Percentiles rank a stretch among this genome's conserved stretches.
These are phyloP conservation scores for Fraxinus paxiana DNA, from an alignment of 305 asterid species.

Conservation along the genomic window DNA sequence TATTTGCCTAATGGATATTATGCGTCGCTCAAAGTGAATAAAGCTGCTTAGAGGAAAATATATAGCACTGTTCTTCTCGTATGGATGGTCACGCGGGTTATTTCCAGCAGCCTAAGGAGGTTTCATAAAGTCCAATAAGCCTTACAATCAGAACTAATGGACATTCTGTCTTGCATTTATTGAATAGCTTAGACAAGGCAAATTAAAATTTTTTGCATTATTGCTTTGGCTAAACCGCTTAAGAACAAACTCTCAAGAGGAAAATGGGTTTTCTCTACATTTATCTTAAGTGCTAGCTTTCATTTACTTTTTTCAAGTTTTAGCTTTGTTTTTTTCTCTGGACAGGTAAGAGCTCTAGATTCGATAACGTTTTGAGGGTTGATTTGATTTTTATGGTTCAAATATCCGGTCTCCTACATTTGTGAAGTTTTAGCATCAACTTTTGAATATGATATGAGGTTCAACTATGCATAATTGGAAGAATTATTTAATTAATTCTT, in stretches of 20 bases:
- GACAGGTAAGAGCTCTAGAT: neutral
- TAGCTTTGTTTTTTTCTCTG: neutral
- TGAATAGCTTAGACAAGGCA: neutral
- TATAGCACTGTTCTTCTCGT: neutral
- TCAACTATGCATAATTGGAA: too few relatives aligned
- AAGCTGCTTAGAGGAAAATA: neutral
- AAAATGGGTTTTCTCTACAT: neutral
- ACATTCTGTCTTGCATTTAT: neutral
- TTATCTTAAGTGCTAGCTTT: neutral
- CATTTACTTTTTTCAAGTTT: neutral
- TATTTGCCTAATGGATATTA: neutral
- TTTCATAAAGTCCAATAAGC: neutral
- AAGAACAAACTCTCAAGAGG: neutral
- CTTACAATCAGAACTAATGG: neutral
- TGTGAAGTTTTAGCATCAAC: too few relatives aligned
- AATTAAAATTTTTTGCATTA: neutral
- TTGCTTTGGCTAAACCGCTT: neutral
- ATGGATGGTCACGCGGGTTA: neutral
- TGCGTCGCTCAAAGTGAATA: neutral
- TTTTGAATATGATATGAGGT: too few relatives aligned
- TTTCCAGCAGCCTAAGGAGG: neutral
- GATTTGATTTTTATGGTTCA: too few relatives aligned
- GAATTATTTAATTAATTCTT: too few relatives aligned
- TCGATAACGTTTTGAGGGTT: neutral
- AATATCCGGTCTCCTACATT: too few relatives aligned